Evolutionary conservation across 495 filamentous ascomycete species (phyloP).

Genomic region (Aspergillus taichungensis): DNA sequence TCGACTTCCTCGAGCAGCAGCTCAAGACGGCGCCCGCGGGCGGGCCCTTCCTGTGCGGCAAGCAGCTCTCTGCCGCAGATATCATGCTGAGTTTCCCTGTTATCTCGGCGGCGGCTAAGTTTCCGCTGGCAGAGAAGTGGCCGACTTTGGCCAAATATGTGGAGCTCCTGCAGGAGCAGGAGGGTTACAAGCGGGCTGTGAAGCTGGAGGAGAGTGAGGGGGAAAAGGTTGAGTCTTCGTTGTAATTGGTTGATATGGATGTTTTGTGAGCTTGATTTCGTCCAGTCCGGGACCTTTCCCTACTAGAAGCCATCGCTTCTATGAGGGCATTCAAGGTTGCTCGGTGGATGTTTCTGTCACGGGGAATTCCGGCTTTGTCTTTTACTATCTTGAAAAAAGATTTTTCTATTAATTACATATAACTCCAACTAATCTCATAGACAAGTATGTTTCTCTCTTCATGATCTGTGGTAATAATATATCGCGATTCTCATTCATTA

Average conservation of each 20-base stretch:
- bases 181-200: conserved; percentile 53
- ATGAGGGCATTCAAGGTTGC: too few relatives aligned
- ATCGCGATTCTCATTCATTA: background rate
- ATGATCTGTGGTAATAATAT: background rate
- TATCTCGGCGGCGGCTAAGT: conserved; percentile 37
- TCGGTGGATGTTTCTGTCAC: too few relatives aligned
- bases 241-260: conserved; percentile 21
- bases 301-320: too few relatives aligned
- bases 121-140: conserved; percentile 45
- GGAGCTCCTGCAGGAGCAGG: conserved; percentile 48
- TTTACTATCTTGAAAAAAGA: too few relatives aligned
- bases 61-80: conserved; percentile 66
- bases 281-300: too few relatives aligned
- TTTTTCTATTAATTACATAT: too few relatives aligned
- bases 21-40: conserved; percentile 53
- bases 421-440: too few relatives aligned
- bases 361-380: too few relatives aligned
- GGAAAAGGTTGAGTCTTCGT: conserved; percentile 40
- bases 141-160: conserved; percentile 57
- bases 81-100: conserved; percentile 73
- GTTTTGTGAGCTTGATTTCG: too few relatives aligned
- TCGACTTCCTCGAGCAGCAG: conserved; percentile 65
- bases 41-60: conserved; percentile 64
- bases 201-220: conserved; percentile 55
- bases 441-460: background rate